phyloP scores from a whole-genome alignment of 169 alveolate genomes.

The Plasmodium sp. region DNA sequence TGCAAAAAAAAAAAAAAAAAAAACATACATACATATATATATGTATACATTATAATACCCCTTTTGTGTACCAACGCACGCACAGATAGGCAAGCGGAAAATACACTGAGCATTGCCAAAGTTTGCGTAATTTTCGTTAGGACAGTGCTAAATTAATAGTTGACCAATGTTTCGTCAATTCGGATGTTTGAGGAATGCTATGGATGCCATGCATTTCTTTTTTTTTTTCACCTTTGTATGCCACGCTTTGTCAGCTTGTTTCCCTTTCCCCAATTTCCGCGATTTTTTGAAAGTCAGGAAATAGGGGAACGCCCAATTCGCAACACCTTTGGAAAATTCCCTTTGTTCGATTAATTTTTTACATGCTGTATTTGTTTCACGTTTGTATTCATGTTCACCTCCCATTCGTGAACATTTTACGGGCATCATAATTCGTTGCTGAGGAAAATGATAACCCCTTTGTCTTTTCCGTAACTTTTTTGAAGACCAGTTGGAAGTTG shows the following conservation, averaged over 20 bases:
- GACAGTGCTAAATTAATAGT: constrained; percentile 11
- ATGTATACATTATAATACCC: not conserved
- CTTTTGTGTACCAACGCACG: constrained; percentile 10
- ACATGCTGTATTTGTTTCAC: not conserved
- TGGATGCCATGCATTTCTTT: not conserved
- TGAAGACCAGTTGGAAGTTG: not conserved
- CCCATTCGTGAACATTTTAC: not conserved
- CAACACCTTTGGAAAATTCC: not conserved
- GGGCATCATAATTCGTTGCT: not conserved
- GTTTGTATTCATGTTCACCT: not conserved
- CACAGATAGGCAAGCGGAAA: constrained; percentile 35
- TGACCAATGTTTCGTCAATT: constrained; percentile 5
- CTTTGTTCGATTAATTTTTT: constrained; percentile 12
- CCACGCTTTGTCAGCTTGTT: not conserved
- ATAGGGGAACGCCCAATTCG: not conserved
- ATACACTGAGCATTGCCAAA: not conserved
- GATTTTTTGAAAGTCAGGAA: not conserved
- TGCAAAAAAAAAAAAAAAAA: not conserved
- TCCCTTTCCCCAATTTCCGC: not conserved
- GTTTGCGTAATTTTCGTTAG: constrained; percentile 15
- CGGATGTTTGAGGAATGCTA: constrained; percentile 1
- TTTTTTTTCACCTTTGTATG: not conserved
- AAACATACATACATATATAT: not conserved
- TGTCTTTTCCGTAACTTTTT: not conserved
- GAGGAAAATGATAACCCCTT: not conserved